These are phyloP conservation scores for Micractinium conductrix DNA, from an alignment of 139 green algal genomes.

Conservation along the genomic window DNA sequence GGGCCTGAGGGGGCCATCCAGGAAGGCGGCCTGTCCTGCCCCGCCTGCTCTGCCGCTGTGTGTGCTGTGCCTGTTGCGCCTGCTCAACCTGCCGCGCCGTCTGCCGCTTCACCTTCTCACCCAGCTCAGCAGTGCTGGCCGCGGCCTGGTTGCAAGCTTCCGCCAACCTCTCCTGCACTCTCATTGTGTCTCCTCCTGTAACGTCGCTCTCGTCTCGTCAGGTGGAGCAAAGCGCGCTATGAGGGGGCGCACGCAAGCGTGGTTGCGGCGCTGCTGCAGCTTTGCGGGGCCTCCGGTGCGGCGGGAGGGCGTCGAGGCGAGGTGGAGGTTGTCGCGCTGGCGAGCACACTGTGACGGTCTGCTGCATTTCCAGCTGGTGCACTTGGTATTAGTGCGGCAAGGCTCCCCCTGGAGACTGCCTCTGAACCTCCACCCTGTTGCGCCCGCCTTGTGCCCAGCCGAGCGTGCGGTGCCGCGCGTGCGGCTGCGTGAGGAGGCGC, in stretches of 20 bases:
- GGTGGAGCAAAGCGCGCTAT: slow-evolving; percentile 58
- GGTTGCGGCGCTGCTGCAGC: slow-evolving; percentile 48
- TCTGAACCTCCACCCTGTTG: not conserved
- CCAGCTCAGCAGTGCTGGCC: too few species aligned
- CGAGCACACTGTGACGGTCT: not conserved
- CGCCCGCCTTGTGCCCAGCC: slow-evolving; percentile 7
- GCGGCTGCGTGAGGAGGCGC: slow-evolving; percentile 62
- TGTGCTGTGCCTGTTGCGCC: not conserved
- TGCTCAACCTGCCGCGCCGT: not conserved
- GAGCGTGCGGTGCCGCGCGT: slow-evolving; percentile 54
- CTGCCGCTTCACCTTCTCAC: too few species aligned
- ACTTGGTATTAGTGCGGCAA: not conserved
- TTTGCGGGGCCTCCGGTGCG: slow-evolving; percentile 27
- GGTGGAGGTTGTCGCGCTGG: not conserved
- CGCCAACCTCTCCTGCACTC: too few species aligned
- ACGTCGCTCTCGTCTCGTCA: not conserved
- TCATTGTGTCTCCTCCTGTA: not conserved
- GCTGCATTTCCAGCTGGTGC: not conserved
- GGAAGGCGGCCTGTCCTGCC: not conserved
- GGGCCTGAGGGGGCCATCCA: not conserved
- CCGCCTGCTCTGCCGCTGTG: not conserved
- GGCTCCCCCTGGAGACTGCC: not conserved
- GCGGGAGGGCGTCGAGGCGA: not conserved
- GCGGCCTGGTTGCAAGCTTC: too few species aligned
- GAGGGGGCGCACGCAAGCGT: slow-evolving; percentile 53